Percentiles rank a stretch among this genome's conserved stretches.
These are phyloP conservation scores for Polytolypa hystricis DNA, from an alignment of 2,329 filamentous ascomycete species.

Conservation along the genomic window DNA sequence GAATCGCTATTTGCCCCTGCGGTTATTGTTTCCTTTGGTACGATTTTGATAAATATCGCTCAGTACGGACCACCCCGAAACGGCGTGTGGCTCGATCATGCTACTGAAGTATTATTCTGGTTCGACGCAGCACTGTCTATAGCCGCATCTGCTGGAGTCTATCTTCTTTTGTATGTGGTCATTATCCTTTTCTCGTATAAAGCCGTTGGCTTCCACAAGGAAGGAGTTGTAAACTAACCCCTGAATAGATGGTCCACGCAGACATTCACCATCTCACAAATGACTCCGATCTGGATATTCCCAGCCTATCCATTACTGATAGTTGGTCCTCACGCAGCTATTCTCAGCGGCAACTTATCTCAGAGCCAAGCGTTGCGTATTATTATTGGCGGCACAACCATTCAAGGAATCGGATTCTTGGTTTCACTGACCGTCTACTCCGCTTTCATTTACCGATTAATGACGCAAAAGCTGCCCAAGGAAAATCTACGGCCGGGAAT, in stretches of 20 bases:
- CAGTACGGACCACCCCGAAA: slow-evolving; percentile 59
- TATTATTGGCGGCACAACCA: slow-evolving; percentile 48
- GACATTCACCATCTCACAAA: slow-evolving; percentile 62
- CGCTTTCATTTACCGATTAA: slow-evolving; percentile 73
- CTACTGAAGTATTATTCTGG: slow-evolving; percentile 63
- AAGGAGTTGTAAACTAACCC: too few species aligned
- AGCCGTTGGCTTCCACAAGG: neutral
- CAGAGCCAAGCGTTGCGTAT: slow-evolving; percentile 39
- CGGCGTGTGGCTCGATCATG: slow-evolving; percentile 49
- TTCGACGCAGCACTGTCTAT: slow-evolving; percentile 59
- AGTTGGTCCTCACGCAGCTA: slow-evolving; percentile 60
- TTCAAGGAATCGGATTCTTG: slow-evolving; percentile 55
- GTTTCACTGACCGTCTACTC: slow-evolving; percentile 69
- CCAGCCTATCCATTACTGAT: slow-evolving; percentile 73
- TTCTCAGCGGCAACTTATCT: slow-evolving; percentile 40
- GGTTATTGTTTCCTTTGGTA: slow-evolving; percentile 56
- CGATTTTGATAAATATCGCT: slow-evolving; percentile 65
- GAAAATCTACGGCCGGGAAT: slow-evolving; percentile 69
- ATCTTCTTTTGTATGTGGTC: slow-evolving; percentile 57
- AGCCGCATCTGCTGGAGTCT: slow-evolving; percentile 57
- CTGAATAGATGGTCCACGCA: slow-evolving; percentile 49
- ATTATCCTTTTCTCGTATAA: neutral
- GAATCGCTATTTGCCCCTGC: slow-evolving; percentile 70
- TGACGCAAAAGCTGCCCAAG: slow-evolving; percentile 74
- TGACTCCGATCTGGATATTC: slow-evolving; percentile 85